Evolutionary conservation across 768 basidiomycete species (phyloP).

Genomic region (Lactarius deliciosus): DNA sequence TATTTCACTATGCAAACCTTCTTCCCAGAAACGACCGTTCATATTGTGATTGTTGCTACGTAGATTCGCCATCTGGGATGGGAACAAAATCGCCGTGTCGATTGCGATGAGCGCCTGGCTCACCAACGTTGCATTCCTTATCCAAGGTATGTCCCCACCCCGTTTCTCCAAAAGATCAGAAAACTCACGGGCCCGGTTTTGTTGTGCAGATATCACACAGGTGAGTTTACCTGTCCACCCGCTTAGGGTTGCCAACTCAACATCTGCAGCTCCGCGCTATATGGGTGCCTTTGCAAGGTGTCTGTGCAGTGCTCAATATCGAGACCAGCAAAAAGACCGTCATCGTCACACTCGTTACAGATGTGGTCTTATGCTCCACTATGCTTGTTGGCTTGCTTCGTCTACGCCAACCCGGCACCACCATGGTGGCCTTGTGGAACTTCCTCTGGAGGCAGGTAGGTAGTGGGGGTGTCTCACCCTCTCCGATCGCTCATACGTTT

Average conservation of each 20-base stretch:
- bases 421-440: not conserved
- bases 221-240: not conserved
- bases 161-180: too few species aligned
- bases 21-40: not conserved
- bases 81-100: not conserved
- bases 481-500: not conserved
- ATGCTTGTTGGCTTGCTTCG: conserved; percentile 19
- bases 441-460: conserved; percentile 21
- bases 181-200: too few species aligned
- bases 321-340: not conserved
- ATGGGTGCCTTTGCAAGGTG: not conserved
- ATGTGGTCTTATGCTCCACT: conserved; percentile 6
- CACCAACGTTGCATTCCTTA: conserved; percentile 5
- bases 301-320: not conserved
- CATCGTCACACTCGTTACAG: conserved; percentile 1
- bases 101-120: not conserved
- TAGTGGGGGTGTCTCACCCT: not conserved
- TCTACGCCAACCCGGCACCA: not conserved
- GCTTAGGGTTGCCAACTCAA: not conserved
- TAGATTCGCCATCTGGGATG: conserved; percentile 19
- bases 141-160: not conserved
- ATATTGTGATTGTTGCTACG: not conserved
- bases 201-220: not conserved
- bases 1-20: not conserved
- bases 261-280: not conserved